These are phyloP conservation scores for Paecilomyces niveus DNA, from an alignment of 2,329 filamentous ascomycete genomes.

Conservation along the genomic window DNA sequence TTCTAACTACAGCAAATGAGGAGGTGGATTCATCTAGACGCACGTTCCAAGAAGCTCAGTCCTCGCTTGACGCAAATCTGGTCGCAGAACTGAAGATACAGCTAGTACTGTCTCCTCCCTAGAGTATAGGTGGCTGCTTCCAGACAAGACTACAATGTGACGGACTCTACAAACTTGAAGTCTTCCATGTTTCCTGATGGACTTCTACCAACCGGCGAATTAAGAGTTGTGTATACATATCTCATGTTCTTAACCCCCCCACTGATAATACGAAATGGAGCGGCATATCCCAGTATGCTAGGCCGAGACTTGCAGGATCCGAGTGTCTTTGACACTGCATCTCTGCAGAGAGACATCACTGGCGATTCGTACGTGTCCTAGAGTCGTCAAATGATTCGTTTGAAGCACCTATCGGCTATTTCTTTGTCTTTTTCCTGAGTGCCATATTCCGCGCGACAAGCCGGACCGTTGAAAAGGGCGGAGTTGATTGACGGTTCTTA, in stretches of 20 bases:
- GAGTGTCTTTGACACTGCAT: neutral
- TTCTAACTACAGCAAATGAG: neutral
- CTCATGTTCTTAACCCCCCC: no score
- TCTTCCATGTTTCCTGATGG: no score
- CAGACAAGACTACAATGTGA: no score
- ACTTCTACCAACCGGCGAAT: no score
- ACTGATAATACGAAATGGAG: no score
- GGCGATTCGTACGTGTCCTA: neutral
- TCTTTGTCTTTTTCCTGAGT: neutral
- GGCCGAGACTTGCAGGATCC: neutral
- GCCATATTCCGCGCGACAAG: neutral
- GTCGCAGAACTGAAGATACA: neutral
- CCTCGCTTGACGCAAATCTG: neutral
- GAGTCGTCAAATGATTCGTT: neutral
- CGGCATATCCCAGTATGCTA: neutral
- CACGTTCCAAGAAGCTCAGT: neutral
- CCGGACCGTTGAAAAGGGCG: neutral
- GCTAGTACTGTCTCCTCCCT: neutral
- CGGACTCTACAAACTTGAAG: no score
- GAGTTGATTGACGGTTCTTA: neutral
- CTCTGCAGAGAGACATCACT: neutral
- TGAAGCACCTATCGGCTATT: neutral
- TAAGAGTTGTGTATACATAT: no score
- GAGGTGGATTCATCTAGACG: neutral
- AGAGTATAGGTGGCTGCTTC: no score